Percentiles rank a stretch among this genome's conserved stretches.
These are phyloP conservation scores for Breynia disticha DNA, from an alignment of 441 rosid genomes.

Conservation along the genomic window DNA sequence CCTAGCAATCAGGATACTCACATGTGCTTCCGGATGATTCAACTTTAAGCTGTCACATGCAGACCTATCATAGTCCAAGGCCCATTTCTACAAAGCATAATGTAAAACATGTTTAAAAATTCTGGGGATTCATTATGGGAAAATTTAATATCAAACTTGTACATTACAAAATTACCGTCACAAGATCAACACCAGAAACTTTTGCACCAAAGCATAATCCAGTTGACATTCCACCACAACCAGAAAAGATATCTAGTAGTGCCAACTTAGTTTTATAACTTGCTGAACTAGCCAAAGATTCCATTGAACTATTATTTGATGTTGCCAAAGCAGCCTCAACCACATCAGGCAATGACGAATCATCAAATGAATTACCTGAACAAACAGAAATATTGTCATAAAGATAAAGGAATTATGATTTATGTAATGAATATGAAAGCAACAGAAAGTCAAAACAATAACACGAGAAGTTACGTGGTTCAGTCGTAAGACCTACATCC, in stretches of 20 bases:
- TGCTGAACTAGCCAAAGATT: constrained; percentile 22
- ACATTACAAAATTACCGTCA: constrained; percentile 49
- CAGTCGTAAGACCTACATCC: too few species aligned
- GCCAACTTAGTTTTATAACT: constrained; percentile 32
- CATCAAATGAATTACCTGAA: constrained; percentile 34
- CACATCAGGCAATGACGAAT: constrained; percentile 17
- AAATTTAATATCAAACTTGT: constrained; percentile 14
- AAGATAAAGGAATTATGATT: neutral
- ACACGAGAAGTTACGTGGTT: too few species aligned
- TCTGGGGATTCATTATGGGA: neutral
- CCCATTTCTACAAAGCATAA: constrained; percentile 60
- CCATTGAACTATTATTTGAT: constrained; percentile 14
- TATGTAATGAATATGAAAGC: neutral
- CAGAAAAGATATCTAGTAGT: constrained; percentile 77
- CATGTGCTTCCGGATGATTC: constrained; percentile 77
- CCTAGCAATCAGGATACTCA: constrained; percentile 23
- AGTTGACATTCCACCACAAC: constrained; percentile 98
- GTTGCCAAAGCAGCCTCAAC: constrained; percentile 18
- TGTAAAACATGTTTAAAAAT: neutral
- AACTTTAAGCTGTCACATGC: constrained; percentile 77
- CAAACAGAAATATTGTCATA: constrained; percentile 6
- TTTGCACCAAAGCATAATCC: constrained; percentile 88
- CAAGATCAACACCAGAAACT: constrained; percentile 49
- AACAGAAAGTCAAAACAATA: neutral
- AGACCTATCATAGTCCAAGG: constrained; percentile 57